phyloP scores from a whole-genome alignment of 2,329 filamentous ascomycete species.

The Exophiala spinifera region DNA sequence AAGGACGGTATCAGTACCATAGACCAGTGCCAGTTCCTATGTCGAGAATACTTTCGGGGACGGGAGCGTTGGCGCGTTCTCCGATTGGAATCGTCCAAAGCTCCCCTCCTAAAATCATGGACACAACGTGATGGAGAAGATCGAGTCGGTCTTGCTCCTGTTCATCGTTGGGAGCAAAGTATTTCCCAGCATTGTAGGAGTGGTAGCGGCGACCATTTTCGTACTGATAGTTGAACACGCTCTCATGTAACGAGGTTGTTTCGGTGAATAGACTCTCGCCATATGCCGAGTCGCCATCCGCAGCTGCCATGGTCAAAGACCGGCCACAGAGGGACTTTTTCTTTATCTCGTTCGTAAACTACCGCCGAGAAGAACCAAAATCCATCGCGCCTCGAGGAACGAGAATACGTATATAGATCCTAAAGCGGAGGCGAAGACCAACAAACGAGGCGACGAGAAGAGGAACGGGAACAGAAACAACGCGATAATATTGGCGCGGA shows the following conservation, averaged over 20 bases:
- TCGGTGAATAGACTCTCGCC: slow-evolving; percentile 18
- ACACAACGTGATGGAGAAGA: slow-evolving; percentile 38
- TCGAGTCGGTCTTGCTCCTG: slow-evolving; percentile 38
- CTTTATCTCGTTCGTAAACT: too few species aligned
- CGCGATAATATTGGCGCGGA: too few species aligned
- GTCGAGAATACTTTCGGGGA: slow-evolving; percentile 50
- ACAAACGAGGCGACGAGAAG: too few species aligned
- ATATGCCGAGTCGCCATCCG: slow-evolving; percentile 23
- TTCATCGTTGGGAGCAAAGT: slow-evolving; percentile 35
- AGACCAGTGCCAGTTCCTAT: slow-evolving; percentile 61
- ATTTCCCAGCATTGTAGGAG: slow-evolving; percentile 27
- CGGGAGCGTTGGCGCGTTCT: slow-evolving; percentile 37
- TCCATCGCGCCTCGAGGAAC: background rate
- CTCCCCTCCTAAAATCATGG: slow-evolving; percentile 34
- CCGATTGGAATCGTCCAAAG: slow-evolving; percentile 2
- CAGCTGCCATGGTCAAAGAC: slow-evolving; percentile 5
- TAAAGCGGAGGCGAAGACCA: too few species aligned
- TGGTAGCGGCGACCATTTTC: slow-evolving; percentile 31
- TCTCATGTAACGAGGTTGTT: slow-evolving; percentile 30
- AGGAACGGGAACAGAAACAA: too few species aligned
- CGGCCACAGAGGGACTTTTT: background rate
- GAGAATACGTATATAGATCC: too few species aligned
- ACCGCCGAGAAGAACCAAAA: background rate
- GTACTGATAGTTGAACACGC: slow-evolving; percentile 37
- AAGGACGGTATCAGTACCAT: slow-evolving; percentile 46